Percentiles rank a stretch among this genome's conserved stretches.
These are phyloP conservation scores for Eucalyptus sp. DNA, from an alignment of 345 rosid species.

Conservation along the genomic window DNA sequence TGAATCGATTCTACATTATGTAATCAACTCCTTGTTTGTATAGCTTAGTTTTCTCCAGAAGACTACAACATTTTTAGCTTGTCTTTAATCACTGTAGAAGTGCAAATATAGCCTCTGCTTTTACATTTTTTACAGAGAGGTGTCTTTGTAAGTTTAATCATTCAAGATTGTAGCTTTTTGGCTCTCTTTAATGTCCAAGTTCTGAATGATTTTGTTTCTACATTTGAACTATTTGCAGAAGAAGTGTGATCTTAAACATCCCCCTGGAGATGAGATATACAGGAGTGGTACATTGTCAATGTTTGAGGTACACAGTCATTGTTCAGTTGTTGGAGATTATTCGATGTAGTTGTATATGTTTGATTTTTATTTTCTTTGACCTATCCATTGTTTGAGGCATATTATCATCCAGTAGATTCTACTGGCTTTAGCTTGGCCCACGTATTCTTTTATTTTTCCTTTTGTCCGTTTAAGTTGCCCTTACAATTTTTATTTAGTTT, in stretches of 20 bases:
- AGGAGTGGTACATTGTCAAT: conserved; percentile 94
- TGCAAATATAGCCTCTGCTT: background rate
- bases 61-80: background rate
- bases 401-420: background rate
- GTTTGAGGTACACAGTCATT: conserved; percentile 67
- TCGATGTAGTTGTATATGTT: background rate
- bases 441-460: background rate
- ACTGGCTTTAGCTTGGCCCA: background rate
- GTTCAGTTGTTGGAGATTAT: background rate
- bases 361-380: background rate
- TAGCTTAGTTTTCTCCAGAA: background rate
- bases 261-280: conserved; percentile 99
- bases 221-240: conserved; percentile 28
- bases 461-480: background rate
- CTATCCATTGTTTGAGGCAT: background rate
- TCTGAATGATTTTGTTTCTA: background rate
- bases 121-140: background rate
- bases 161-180: background rate
- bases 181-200: background rate
- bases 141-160: background rate
- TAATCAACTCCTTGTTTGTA: background rate
- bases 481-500: background rate
- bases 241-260: conserved; percentile 97
- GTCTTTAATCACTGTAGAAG: background rate
- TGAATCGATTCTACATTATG: background rate